Evolutionary conservation across 305 asterid species (phyloP).

Genomic region (Fraxinus sp.): DNA sequence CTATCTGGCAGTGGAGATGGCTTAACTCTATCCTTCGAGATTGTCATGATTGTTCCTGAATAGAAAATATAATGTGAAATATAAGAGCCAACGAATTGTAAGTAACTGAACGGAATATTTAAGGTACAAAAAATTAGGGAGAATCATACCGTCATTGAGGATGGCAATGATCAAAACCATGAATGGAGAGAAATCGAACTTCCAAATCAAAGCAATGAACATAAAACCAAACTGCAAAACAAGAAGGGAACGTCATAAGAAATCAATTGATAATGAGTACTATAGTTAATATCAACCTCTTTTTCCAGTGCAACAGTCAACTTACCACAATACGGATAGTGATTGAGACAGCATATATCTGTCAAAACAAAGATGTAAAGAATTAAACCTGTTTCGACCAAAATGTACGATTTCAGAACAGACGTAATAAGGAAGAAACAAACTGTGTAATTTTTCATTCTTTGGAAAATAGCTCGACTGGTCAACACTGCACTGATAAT

Average conservation of each 20-base stretch:
- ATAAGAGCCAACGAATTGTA: neutral
- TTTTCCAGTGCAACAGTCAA: slow-evolving; percentile 1
- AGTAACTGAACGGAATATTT: neutral
- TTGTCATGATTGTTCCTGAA: slow-evolving; percentile 84
- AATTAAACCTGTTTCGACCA: neutral
- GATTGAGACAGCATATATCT: slow-evolving; percentile 95
- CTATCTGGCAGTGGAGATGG: slow-evolving; percentile 86
- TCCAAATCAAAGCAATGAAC: slow-evolving; percentile 87
- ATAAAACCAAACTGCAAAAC: slow-evolving; percentile 79
- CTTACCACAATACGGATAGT: slow-evolving; percentile 95
- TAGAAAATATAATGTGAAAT: neutral
- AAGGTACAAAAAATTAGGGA: neutral
- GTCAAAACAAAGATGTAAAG: slow-evolving; percentile 23
- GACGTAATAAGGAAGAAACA: slow-evolving; percentile 16
- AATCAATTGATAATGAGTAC: slow-evolving; percentile 12
- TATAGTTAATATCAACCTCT: neutral
- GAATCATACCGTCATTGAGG: slow-evolving; percentile 67
- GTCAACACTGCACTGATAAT: slow-evolving; percentile 58
- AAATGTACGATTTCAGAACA: neutral
- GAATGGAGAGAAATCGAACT: slow-evolving; percentile 86
- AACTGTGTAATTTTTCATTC: slow-evolving; percentile 69
- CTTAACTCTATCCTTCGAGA: slow-evolving; percentile 82
- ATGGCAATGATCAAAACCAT: slow-evolving; percentile 94
- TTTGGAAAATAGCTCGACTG: slow-evolving; percentile 58
- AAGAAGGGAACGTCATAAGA: neutral